Evolutionary conservation across 495 filamentous ascomycete genomes (phyloP).

Genomic region (Penicillium subrubescens): DNA sequence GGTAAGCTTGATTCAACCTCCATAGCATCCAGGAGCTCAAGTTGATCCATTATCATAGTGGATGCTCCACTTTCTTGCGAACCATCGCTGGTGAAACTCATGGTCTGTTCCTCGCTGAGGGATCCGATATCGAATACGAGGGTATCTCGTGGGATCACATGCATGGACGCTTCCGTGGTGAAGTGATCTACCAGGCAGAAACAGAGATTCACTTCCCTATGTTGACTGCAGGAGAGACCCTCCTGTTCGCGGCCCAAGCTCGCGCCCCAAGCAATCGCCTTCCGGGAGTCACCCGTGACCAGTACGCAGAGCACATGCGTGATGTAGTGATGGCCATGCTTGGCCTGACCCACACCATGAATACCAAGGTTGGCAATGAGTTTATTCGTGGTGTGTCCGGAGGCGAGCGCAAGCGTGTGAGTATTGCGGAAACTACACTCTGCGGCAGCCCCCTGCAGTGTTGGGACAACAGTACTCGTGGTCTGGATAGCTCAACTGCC

Average conservation of each 20-base stretch:
- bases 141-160: slow-evolving; percentile 47
- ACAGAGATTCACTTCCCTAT: slow-evolving; percentile 66
- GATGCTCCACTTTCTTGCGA: slow-evolving; percentile 34
- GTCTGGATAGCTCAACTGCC: slow-evolving; percentile 81
- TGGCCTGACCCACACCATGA: slow-evolving; percentile 56
- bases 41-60: neutral
- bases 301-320: slow-evolving; percentile 44
- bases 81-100: slow-evolving; percentile 39
- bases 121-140: slow-evolving; percentile 17
- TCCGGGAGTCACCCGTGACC: slow-evolving; percentile 41
- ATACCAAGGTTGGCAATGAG: slow-evolving; percentile 46
- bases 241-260: slow-evolving; percentile 60
- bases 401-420: slow-evolving; percentile 73
- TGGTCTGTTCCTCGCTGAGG: slow-evolving; percentile 43
- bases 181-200: slow-evolving; percentile 63
- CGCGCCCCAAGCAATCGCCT: slow-evolving; percentile 46
- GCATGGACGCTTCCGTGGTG: slow-evolving; percentile 59
- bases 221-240: slow-evolving; percentile 64
- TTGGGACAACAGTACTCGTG: slow-evolving; percentile 86
- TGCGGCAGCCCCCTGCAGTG: slow-evolving; percentile 69
- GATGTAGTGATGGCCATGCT: slow-evolving; percentile 63
- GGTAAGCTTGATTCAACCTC: slow-evolving; percentile 30
- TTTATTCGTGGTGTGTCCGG: slow-evolving; percentile 72
- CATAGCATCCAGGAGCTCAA: neutral
- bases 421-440: slow-evolving; percentile 53